Base-by-base conservation (phyloP, 2,329 filamentous ascomycete genomes). In the Colletotrichum cereale region DNA sequence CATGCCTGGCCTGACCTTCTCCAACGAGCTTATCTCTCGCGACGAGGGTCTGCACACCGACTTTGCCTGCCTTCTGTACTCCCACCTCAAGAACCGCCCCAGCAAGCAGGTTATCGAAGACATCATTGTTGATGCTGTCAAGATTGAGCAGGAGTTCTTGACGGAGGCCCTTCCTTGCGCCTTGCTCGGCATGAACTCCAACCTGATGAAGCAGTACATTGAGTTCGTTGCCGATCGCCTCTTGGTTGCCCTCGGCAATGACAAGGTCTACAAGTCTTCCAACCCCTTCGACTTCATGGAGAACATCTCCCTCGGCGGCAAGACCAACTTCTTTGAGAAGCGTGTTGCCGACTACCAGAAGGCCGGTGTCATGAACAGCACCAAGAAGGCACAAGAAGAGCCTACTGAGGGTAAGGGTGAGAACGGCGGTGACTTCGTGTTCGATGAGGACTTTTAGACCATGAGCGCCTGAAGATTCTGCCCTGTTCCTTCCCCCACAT, bases 291-390 rank as follows among this genome's bases (percentile, higher is more conserved):
- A 99, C 88, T 99, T 99, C 85, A 99, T 99, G 96, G 96, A 99
- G 89, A 98, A 97, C 86, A 99, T 99, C 84, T 98, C 96, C 29
- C 90, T 99, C 14, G 94, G 95, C 63, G 96, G 96, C 84, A 99
- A 99, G 93, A 99, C 96, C 82, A 99, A 99, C 91, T 99, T 99
- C 90, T 99, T 99, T 83, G 96, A 99, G 92, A 99, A 99, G 93
- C 94, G 96, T 78, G 96, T 99, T 69, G 96, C 92, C 82, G 96
- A 99, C 80, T 99, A 99, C 90, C 96, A 99, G 86, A 99, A 99
- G 90, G 95, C 96, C 47, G 96, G 96, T 87, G 96, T 99, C 83
- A 97, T 99, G 94, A 92, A 92, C 79, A 95, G 93, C 86, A 93
- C 92, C 77, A 93, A 93, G 85, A 95, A 95, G 87, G 82, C 85